Percentiles rank a stretch among this genome's conserved stretches.
Evolutionary conservation across 2,329 filamentous ascomycete species (phyloP).

Genomic region (Phialophora expanda): DNA sequence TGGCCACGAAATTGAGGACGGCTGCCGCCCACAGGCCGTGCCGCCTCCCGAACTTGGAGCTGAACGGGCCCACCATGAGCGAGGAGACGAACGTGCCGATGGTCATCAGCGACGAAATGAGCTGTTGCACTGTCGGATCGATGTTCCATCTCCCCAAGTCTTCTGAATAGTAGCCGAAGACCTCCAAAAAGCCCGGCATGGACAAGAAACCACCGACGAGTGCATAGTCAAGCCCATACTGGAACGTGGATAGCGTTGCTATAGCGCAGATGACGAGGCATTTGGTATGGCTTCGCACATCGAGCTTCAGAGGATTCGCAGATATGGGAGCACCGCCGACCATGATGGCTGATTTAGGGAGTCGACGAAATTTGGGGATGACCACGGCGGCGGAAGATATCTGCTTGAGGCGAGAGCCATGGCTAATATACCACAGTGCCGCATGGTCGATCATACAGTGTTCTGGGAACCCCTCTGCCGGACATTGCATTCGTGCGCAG

Average conservation of each 20-base stretch:
- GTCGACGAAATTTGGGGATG: neutral
- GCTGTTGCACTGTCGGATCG: slow-evolving; percentile 54
- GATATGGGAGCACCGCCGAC: slow-evolving; percentile 28
- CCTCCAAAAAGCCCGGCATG: slow-evolving; percentile 58
- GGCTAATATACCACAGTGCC: neutral
- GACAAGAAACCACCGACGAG: slow-evolving; percentile 55
- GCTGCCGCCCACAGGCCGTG: slow-evolving; percentile 57
- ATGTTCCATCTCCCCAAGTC: slow-evolving; percentile 28
- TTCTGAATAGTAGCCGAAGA: slow-evolving; percentile 58
- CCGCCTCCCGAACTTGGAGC: slow-evolving; percentile 55
- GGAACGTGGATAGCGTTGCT: slow-evolving; percentile 57
- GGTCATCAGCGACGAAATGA: slow-evolving; percentile 60
- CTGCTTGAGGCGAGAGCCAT: neutral
- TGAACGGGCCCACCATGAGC: slow-evolving; percentile 55
- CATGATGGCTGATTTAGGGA: slow-evolving; percentile 14
- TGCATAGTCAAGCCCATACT: slow-evolving; percentile 57
- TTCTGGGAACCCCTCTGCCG: neutral
- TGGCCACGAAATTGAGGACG: slow-evolving; percentile 51
- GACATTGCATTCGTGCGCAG: neutral
- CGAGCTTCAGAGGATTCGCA: slow-evolving; percentile 33
- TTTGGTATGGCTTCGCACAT: slow-evolving; percentile 46
- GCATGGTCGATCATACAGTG: neutral
- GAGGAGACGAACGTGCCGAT: slow-evolving; percentile 59
- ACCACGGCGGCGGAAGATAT: neutral
- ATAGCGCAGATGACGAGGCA: slow-evolving; percentile 55